Evolutionary conservation across 345 rosid genomes (phyloP).

Genomic region (Lepidium africanum): DNA sequence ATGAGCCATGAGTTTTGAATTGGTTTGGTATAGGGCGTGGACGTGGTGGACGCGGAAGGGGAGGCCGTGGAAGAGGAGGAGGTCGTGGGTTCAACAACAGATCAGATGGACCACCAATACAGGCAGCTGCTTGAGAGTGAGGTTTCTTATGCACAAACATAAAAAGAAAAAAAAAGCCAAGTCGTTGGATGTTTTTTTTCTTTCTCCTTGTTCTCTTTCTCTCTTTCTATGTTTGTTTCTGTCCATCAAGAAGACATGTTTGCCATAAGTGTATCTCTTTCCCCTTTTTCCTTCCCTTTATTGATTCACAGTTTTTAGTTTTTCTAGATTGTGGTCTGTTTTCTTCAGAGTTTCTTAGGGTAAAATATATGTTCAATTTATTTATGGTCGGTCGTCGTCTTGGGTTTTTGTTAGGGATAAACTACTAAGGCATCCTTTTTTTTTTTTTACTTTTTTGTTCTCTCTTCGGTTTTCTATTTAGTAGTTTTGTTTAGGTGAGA

Average conservation of each 20-base stretch:
- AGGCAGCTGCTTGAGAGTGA: conserved; percentile 39
- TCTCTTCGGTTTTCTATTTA: conserved; percentile 7
- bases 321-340: conserved; percentile 1
- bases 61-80: conserved; percentile 31
- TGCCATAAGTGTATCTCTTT: conserved; percentile 15
- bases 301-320: background rate
- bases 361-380: conserved; percentile 12
- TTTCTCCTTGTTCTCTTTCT: conserved; percentile 4
- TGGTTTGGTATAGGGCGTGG: conserved; percentile 50
- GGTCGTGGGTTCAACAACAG: conserved; percentile 28
- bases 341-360: conserved; percentile 4
- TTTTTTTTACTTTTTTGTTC: background rate
- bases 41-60: conserved; percentile 70
- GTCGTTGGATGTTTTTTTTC: conserved; percentile 24
- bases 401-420: conserved; percentile 21
- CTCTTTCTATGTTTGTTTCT: conserved; percentile 19
- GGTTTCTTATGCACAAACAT: conserved; percentile 34
- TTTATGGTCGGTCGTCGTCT: conserved; percentile 12
- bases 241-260: conserved; percentile 25
- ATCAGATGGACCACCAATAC: conserved; percentile 39
- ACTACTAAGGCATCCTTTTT: conserved; percentile 10
- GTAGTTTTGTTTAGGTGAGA: conserved; percentile 29
- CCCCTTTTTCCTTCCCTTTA: background rate
- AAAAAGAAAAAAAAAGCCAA: conserved; percentile 12
- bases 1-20: background rate